Percentiles rank a stretch among this genome's conserved stretches.
Evolutionary conservation across 202 grass and related monocot species (phyloP).

Genomic region (Carex arenaria): DNA sequence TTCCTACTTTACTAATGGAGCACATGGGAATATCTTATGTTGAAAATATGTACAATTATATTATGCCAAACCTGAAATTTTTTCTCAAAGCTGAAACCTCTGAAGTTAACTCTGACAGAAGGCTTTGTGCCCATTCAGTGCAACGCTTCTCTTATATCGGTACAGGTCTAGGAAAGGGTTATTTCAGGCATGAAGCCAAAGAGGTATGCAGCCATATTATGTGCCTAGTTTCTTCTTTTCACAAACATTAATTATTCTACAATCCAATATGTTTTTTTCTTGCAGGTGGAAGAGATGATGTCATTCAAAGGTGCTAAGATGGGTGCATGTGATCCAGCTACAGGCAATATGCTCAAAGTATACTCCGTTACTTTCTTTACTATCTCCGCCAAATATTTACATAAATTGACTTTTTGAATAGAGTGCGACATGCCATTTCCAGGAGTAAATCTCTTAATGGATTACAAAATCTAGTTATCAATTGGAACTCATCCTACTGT

Average conservation of each 20-base stretch:
- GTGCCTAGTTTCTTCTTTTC: not conserved
- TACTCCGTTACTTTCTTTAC: not conserved
- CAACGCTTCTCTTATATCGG: conserved; percentile 84
- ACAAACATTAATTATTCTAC: not conserved
- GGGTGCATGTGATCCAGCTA: conserved; percentile 76
- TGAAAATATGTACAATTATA: conserved; percentile 74
- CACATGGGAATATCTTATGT: conserved; percentile 16
- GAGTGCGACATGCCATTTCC: no score
- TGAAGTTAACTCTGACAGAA: conserved; percentile 49
- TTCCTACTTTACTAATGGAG: conserved; percentile 74
- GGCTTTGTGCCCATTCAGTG: conserved; percentile 85
- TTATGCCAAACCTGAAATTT: conserved; percentile 79
- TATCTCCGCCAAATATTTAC: not conserved
- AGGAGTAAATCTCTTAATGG: not conserved
- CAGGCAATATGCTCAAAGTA: conserved; percentile 82
- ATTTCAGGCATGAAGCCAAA: conserved; percentile 82
- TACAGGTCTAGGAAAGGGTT: conserved; percentile 74
- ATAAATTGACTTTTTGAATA: not conserved
- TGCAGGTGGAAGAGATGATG: conserved; percentile 79
- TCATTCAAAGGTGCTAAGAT: conserved; percentile 67
- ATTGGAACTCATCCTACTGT: not conserved
- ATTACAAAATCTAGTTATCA: conserved; percentile 1
- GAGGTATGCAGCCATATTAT: conserved; percentile 30
- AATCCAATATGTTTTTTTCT: conserved; percentile 9
- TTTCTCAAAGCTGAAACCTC: conserved; percentile 74